These are phyloP conservation scores for Pestalotiopsis fici DNA, from an alignment of 2,329 filamentous ascomycete genomes.

Conservation along the genomic window DNA sequence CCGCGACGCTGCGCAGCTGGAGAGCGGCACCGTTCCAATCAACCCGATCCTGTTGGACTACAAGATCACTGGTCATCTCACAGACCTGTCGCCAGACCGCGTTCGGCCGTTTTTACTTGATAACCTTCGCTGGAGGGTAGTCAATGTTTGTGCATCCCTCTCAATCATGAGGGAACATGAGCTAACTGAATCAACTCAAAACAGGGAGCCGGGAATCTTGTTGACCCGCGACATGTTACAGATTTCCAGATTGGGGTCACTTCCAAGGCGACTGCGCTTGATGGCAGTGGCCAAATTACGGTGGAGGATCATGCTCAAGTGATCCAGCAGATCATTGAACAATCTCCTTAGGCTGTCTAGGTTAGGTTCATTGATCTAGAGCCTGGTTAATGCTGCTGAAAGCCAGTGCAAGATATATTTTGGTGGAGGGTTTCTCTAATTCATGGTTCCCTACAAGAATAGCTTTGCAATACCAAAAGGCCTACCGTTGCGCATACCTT, in stretches of 20 bases:
- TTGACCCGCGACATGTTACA: neutral
- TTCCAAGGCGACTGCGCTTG: neutral
- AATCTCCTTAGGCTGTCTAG: neutral
- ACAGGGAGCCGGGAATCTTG: neutral
- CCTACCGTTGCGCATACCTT: no score
- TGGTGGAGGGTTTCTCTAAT: no score
- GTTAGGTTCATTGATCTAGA: no score
- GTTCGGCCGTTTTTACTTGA: neutral
- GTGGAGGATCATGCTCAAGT: neutral
- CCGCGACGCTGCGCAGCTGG: neutral
- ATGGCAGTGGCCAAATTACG: neutral
- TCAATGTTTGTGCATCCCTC: neutral
- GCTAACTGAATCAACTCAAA: neutral
- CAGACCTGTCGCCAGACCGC: neutral
- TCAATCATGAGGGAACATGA: neutral
- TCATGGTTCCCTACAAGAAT: no score
- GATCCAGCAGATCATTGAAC: neutral
- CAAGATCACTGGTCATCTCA: neutral
- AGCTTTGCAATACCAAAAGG: no score
- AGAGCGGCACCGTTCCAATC: neutral
- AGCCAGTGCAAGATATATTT: no score
- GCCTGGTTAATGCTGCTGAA: no score
- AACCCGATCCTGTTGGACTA: neutral
- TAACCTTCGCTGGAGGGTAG: neutral
- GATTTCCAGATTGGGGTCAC: neutral